These are phyloP conservation scores for Aspergillus pseudotamarii DNA, from an alignment of 2,329 filamentous ascomycete species.

Conservation along the genomic window DNA sequence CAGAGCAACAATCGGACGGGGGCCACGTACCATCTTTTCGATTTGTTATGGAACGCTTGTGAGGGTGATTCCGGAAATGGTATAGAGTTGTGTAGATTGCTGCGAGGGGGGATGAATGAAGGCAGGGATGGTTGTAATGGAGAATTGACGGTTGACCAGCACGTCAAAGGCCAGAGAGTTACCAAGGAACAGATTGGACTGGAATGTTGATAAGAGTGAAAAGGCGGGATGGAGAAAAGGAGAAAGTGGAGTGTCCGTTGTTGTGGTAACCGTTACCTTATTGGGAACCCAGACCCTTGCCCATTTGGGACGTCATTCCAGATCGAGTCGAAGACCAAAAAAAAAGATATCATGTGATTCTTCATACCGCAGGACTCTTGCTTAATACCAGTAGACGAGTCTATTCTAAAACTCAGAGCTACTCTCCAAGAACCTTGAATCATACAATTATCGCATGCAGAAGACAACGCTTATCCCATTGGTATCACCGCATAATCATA, in stretches of 20 bases:
- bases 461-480: conserved; percentile 8
- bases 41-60: background rate
- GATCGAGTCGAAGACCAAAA: too few species aligned
- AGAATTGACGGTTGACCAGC: conserved; percentile 1
- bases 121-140: conserved; percentile 5
- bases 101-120: conserved; percentile 7
- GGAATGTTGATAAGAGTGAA: background rate
- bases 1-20: conserved; percentile 1
- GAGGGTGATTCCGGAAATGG: background rate
- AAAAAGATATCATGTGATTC: too few species aligned
- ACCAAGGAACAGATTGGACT: background rate
- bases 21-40: conserved; percentile 13
- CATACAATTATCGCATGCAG: background rate
- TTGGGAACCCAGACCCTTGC: background rate
- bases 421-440: too few species aligned
- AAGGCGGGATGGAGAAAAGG: conserved; percentile 6
- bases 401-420: too few species aligned
- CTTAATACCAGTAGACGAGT: too few species aligned
- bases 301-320: background rate
- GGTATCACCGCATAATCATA: conserved; percentile 4
- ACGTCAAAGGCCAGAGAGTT: background rate
- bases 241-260: conserved; percentile 17
- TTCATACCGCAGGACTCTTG: too few species aligned
- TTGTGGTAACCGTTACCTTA: conserved; percentile 23
- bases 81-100: background rate